Evolutionary conservation across 1,139 yeast genomes (phyloP), one percentile per base, ranked within the genome.

Genomic region (Suhomyces bokatorum): DNA sequence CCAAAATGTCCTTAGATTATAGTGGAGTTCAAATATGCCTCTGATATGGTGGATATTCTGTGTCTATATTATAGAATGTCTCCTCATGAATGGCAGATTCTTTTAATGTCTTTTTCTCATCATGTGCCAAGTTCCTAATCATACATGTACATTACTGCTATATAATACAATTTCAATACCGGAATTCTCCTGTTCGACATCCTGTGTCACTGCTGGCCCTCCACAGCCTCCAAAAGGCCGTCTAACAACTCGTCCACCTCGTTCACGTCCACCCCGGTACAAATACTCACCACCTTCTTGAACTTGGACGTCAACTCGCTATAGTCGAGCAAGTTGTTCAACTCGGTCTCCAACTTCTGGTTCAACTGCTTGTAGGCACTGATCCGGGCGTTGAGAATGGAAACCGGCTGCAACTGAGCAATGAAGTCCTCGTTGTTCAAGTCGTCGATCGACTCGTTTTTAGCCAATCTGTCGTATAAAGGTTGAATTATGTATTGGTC

Each of bases 141-240:
- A 36, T 36, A 36, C 39, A 36, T 36, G 39, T 36, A 36, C 39
- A 36, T 36, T 36, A 36, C 39, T 35, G 26, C 37, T 26, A 36
- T 36, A 36, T 36, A 36, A 29, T 36, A 36, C 39, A 36, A 36
- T 20, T 8, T 34, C 36, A 22, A 34, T 14, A 27, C 36, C 36
- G 17, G 36, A 27, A 13, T n/a, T 7, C 28, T 22, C 35, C 27
- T 14, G n/a, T 26, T 13, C 14, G 39, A 36, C 39, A 36, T 29
- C 39, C 35, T 12, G 35, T 31, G 40, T 37, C 40, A 53, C 31
- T 52, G 55, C 35, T 54, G 86, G 48, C 89, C 85, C 51, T 90
- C 96, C 5, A 93, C 97, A 12, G 97, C 97, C 59, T 86, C 89
- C 26, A 93, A 78, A 42, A 93, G 75, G 4, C 95, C 96, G 53